These are phyloP conservation scores for Cladosporium sp. DNA, from an alignment of 2,329 filamentous ascomycete genomes.

Conservation along the genomic window DNA sequence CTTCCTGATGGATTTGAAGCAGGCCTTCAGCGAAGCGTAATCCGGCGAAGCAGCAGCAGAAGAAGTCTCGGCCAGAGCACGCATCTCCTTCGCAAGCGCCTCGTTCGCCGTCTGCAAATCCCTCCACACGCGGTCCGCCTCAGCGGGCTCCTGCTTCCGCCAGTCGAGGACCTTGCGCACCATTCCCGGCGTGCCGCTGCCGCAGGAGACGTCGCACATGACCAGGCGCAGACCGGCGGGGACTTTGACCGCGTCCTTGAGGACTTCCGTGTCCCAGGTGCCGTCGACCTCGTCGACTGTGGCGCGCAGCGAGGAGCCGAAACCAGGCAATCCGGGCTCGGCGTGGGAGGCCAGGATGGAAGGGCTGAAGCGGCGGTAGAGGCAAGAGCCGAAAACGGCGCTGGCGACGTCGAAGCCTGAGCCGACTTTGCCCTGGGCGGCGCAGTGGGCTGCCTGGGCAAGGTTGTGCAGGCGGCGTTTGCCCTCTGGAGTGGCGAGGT, in stretches of 20 bases:
- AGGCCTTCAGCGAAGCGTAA: conserved; percentile 54
- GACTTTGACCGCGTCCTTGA: conserved; percentile 67
- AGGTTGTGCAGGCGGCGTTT: conserved; percentile 79
- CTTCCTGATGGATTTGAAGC: conserved; percentile 53
- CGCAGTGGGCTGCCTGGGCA: conserved; percentile 88
- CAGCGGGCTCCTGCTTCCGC: conserved; percentile 64
- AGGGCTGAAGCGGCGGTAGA: conserved; percentile 91
- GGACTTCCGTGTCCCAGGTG: conserved; percentile 78
- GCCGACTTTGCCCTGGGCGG: conserved; percentile 94
- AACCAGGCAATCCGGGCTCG: conserved; percentile 65
- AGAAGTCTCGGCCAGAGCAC: conserved; percentile 47
- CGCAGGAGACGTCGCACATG: conserved; percentile 96
- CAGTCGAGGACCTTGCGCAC: conserved; percentile 87
- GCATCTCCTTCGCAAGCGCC: conserved; percentile 64
- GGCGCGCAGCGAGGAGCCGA: conserved; percentile 63
- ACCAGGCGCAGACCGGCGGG: conserved; percentile 74
- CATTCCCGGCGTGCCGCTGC: conserved; percentile 91
- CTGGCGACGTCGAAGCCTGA: conserved; percentile 94
- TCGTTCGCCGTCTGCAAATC: conserved; percentile 74
- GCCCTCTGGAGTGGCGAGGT: conserved; percentile 56
- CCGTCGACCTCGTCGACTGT: conserved; percentile 63
- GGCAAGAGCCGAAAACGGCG: conserved; percentile 86
- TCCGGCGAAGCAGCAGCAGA: conserved; percentile 49
- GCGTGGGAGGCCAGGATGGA: conserved; percentile 67
- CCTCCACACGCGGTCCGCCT: conserved; percentile 72